Evolutionary conservation across 495 filamentous ascomycete species (phyloP).

Genomic region (Podospora didyma): DNA sequence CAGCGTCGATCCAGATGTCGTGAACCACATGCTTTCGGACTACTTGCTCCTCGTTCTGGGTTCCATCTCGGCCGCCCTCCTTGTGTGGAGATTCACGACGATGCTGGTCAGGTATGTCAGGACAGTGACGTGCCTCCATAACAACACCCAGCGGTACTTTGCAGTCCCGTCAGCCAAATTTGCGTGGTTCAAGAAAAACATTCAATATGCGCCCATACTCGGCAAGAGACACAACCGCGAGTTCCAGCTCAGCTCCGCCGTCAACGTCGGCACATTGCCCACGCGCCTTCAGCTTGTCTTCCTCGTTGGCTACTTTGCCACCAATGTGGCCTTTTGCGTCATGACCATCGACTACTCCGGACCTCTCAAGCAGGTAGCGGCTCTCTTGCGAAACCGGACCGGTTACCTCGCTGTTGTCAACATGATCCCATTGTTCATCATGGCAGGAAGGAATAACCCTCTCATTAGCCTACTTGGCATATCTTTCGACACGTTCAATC

Average conservation of each 20-base stretch:
- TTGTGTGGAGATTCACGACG: constrained; percentile 46
- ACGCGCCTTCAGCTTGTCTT: constrained; percentile 79
- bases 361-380: constrained; percentile 31
- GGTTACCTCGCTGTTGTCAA: constrained; percentile 77
- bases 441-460: constrained; percentile 56
- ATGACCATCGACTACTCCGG: constrained; percentile 65
- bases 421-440: constrained; percentile 60
- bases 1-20: constrained; percentile 23
- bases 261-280: constrained; percentile 87
- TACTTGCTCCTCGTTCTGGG: constrained; percentile 47
- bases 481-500: constrained; percentile 74
- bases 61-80: constrained; percentile 35
- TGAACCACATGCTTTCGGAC: constrained; percentile 41
- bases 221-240: constrained; percentile 84
- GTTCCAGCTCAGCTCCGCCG: constrained; percentile 76
- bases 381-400: constrained; percentile 64
- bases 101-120: constrained; percentile 66
- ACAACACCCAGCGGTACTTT: constrained; percentile 60
- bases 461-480: constrained; percentile 60
- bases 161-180: constrained; percentile 43
- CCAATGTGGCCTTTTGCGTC: constrained; percentile 76
- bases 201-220: constrained; percentile 79
- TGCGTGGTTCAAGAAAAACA: constrained; percentile 73
- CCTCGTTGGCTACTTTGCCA: constrained; percentile 64
- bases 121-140: constrained; percentile 64